phyloP scores from a whole-genome alignment of 2,329 filamentous ascomycete genomes.

The Cadophora gregata region DNA sequence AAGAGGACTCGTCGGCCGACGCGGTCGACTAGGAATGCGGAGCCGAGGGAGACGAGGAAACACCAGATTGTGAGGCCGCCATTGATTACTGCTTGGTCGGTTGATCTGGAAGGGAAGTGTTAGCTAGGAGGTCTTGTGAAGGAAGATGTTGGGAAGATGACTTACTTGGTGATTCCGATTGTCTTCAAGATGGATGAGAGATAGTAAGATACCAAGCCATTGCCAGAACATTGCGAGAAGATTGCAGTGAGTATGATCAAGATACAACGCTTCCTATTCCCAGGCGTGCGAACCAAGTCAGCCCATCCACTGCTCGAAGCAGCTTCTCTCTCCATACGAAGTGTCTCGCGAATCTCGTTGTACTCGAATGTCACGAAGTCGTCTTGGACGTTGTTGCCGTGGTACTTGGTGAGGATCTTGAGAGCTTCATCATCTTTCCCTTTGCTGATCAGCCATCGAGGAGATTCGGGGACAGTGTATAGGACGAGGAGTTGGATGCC shows the following conservation, averaged over 20 bases:
- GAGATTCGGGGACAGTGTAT: slow-evolving; percentile 35
- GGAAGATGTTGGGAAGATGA: not conserved
- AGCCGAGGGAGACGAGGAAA: slow-evolving; percentile 37
- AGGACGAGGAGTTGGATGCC: slow-evolving; percentile 31
- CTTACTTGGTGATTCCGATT: slow-evolving; percentile 34
- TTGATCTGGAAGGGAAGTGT: slow-evolving; percentile 12
- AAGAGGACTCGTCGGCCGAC: slow-evolving; percentile 43
- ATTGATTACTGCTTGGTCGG: slow-evolving; percentile 32
- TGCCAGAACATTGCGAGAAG: slow-evolving; percentile 72
- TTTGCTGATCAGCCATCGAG: slow-evolving; percentile 33
- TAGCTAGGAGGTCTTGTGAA: not conserved
- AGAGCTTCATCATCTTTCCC: slow-evolving; percentile 36
- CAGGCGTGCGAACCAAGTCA: slow-evolving; percentile 57
- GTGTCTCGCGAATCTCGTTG: slow-evolving; percentile 48
- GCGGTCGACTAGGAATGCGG: slow-evolving; percentile 42
- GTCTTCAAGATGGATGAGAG: slow-evolving; percentile 32
- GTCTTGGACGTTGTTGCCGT: slow-evolving; percentile 45
- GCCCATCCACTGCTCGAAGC: slow-evolving; percentile 42
- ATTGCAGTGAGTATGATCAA: slow-evolving; percentile 66
- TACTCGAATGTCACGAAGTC: slow-evolving; percentile 48
- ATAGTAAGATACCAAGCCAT: slow-evolving; percentile 72
- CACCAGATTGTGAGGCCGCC: slow-evolving; percentile 41
- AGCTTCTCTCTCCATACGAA: slow-evolving; percentile 26
- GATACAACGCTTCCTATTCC: slow-evolving; percentile 67
- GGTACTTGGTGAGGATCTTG: slow-evolving; percentile 45